These are phyloP conservation scores for Kurtzmaniella cleridarum DNA, from an alignment of 805 yeast species.

Conservation along the genomic window DNA sequence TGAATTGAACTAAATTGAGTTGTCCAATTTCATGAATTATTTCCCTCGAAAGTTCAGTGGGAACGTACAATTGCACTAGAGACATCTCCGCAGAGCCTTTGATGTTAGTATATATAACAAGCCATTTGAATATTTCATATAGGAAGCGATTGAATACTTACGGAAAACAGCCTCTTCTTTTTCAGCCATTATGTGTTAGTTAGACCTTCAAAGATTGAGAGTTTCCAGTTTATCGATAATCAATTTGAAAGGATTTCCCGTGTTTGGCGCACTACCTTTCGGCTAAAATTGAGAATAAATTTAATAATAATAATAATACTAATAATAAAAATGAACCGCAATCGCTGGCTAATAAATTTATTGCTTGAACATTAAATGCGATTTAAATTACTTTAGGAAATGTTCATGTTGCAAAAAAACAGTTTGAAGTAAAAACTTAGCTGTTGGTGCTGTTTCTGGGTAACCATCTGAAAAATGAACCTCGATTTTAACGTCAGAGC, in stretches of 20 bases:
- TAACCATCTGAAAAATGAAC: too few relatives aligned
- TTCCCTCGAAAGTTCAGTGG: constrained; percentile 85
- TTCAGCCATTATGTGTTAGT: constrained; percentile 15
- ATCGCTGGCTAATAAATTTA: too few relatives aligned
- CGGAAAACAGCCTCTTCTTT: constrained; percentile 46
- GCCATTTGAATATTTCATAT: background rate
- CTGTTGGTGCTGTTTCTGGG: too few relatives aligned
- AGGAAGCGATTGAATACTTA: constrained; percentile 17
- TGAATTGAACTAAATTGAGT: constrained; percentile 77
- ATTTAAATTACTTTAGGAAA: too few relatives aligned
- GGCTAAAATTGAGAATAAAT: background rate
- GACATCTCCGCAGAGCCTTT: constrained; percentile 95
- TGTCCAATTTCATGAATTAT: constrained; percentile 84
- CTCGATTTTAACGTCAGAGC: too few relatives aligned
- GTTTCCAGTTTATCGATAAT: too few relatives aligned
- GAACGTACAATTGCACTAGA: constrained; percentile 83
- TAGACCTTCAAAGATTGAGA: too few relatives aligned
- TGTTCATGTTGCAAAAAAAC: too few relatives aligned
- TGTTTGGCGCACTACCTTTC: background rate
- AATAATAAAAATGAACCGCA: too few relatives aligned
- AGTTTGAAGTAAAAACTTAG: too few relatives aligned
- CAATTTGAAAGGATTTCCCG: background rate
- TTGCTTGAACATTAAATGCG: too few relatives aligned
- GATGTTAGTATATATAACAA: constrained; percentile 8
- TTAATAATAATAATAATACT: background rate